Base-by-base conservation (phyloP, 2,329 filamentous ascomycete species). In the Phyllosticta citriasiana region DNA sequence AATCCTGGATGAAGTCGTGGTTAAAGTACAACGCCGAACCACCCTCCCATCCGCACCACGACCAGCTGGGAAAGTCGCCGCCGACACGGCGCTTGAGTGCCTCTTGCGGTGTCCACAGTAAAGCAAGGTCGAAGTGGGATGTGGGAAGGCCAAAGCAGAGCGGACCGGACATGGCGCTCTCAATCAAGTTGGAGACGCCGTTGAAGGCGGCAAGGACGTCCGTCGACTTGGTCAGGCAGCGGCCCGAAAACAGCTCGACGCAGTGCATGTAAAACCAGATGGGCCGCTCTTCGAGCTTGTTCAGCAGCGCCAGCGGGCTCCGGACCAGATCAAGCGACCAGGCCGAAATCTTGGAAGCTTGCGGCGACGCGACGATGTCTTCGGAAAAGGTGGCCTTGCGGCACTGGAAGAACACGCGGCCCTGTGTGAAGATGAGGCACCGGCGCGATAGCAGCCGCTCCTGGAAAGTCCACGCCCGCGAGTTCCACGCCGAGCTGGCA, bases 401-500 rank as follows among this genome's bases (percentile, higher is more conserved):
- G 47, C 73, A 74, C 56, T 73, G 69, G 30, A 72, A 74, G 61
- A 70, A 72, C 1, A 73, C 64, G 9, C 67, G 63, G 0, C 66
- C 66, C 5, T 70, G 64, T 2, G 70, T 70, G 47, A 77, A 76
- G 10, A 76, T 68, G 0, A 77, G 66, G 52, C 71, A 72, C 7
- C 74, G 66, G 5, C 66, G 59, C 0, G 74, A 74, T 1, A 76
- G 69, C 26, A 76, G 65, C 30, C 70, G 65, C 63, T 76, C 73
- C 64, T 76, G 74, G 59, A 74, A 75, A 1, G 74, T 76, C 74
- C 74, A 76, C 0, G 71, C 73, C 50, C 75, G 67, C 1, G 66
- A 67, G 59, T 72, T 73, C 71, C 74, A 75, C 26, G 61, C 67
- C 4, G 71, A 72, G 10, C 60, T 55, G 4, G 60, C 57, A 10